phyloP scores from a whole-genome alignment of 2,329 filamentous ascomycete genomes.

The Calonectria henricotiae region DNA sequence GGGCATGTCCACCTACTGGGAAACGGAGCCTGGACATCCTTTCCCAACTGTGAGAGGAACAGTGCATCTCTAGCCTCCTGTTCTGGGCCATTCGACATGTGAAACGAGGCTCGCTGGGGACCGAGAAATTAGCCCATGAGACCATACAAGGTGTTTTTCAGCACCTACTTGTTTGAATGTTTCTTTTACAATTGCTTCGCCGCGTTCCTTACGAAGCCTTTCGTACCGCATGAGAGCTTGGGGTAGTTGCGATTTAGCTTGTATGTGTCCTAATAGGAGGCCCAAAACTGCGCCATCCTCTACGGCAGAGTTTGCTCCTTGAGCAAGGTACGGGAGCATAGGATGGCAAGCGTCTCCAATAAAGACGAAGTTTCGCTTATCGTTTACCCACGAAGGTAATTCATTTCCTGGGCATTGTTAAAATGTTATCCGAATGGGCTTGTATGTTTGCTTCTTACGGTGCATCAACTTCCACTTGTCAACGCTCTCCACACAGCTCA shows the following conservation, averaged over 20 bases:
- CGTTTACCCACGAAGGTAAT: slow-evolving; percentile 71
- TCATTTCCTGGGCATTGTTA: slow-evolving; percentile 60
- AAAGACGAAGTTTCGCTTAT: slow-evolving; percentile 67
- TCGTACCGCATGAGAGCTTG: slow-evolving; percentile 65
- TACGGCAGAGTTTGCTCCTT: slow-evolving; percentile 78
- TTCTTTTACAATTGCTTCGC: slow-evolving; percentile 72
- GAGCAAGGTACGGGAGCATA: slow-evolving; percentile 76
- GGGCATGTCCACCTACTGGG: slow-evolving; percentile 74
- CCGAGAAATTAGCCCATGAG: not conserved
- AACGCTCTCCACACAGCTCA: slow-evolving; percentile 70
- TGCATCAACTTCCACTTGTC: slow-evolving; percentile 81
- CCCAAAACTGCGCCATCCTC: slow-evolving; percentile 80
- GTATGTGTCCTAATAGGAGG: slow-evolving; percentile 69
- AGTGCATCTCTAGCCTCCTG: slow-evolving; percentile 72
- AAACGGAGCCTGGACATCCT: slow-evolving; percentile 68
- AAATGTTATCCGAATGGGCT: not conserved
- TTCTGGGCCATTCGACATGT: slow-evolving; percentile 70
- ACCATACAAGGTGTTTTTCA: not conserved
- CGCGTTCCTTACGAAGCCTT: slow-evolving; percentile 64
- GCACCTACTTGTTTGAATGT: slow-evolving; percentile 67
- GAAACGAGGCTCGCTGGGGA: slow-evolving; percentile 66
- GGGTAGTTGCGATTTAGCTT: slow-evolving; percentile 63
- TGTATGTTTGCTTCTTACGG: slow-evolving; percentile 53
- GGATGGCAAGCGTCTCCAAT: slow-evolving; percentile 76
- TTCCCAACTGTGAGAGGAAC: slow-evolving; percentile 71